A percentile compares a stretch with the other conserved stretches of the same genome.
Conservation (phyloP, 2,329 filamentous ascomycete genomes). For the Stagonosporopsis vannaccii region DNA sequence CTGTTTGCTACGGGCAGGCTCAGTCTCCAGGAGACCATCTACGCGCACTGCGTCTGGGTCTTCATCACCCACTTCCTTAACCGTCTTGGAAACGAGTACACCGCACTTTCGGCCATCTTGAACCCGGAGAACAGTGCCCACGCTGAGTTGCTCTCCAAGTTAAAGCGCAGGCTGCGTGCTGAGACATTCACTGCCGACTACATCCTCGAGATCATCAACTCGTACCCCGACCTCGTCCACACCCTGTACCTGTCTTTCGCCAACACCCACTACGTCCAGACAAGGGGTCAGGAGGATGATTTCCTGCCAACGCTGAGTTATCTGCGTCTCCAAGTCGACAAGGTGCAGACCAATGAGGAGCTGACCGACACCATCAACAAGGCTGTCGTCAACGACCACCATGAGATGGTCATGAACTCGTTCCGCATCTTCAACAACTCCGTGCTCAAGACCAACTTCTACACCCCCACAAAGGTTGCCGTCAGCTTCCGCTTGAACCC, state of each 20-base stretch:
- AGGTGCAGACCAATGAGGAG: constrained; percentile 57
- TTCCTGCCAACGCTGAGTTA: constrained; percentile 75
- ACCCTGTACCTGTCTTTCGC: constrained; percentile 92
- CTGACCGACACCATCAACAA: constrained; percentile 51
- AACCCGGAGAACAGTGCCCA: constrained; percentile 83
- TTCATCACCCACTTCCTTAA: constrained; percentile 99
- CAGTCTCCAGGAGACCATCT: constrained; percentile 95
- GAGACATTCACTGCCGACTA: constrained; percentile 99
- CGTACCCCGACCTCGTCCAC: constrained; percentile 86
- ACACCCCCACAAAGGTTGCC: constrained; percentile 97
- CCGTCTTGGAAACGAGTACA: constrained; percentile 89
- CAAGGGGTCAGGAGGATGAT: constrained; percentile 68
- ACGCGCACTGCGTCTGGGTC: constrained; percentile 96
- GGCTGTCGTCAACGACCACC: constrained; percentile 77
- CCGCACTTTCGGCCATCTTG: constrained; percentile 80
- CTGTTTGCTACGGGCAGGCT: constrained; percentile 86
- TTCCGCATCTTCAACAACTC: constrained; percentile 95
- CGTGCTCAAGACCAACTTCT: constrained; percentile 96
- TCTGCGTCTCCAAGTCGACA: constrained; percentile 69
- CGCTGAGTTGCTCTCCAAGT: constrained; percentile 85
- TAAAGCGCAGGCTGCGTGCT: constrained; percentile 92
- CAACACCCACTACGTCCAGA: constrained; percentile 79
- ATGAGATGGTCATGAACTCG: constrained; percentile 96
- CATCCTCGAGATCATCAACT: constrained; percentile 94
- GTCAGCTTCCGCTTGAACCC: constrained; percentile 95